Conservation (phyloP, 2,329 filamentous ascomycete species). For the Penicillium sp. region DNA sequence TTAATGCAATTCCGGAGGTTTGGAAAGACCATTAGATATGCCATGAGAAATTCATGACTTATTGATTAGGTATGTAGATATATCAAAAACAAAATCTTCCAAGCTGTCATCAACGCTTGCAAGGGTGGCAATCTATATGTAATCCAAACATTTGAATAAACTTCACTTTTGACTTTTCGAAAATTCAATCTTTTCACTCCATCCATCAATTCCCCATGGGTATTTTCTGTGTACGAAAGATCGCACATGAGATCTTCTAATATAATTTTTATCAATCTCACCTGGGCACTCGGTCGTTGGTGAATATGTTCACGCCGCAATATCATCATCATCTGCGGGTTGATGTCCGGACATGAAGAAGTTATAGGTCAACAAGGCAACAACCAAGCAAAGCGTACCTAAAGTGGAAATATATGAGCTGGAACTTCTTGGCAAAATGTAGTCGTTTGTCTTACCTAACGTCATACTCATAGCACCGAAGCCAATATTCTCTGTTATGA, state of each 20-base stretch:
- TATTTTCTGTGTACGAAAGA: too few species aligned
- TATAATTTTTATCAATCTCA: too few species aligned
- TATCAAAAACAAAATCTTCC: not conserved
- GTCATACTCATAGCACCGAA: not conserved
- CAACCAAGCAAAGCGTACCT: not conserved
- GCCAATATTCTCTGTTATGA: slow-evolving; percentile 4
- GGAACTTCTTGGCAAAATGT: not conserved
- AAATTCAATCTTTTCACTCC: not conserved
- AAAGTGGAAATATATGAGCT: not conserved
- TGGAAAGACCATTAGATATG: too few species aligned
- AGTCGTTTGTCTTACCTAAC: not conserved
- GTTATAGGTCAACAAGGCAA: not conserved
- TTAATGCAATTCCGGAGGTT: too few species aligned
- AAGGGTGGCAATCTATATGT: not conserved
- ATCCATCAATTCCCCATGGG: not conserved
- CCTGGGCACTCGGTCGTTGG: too few species aligned
- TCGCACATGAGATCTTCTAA: too few species aligned
- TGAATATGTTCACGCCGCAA: not conserved
- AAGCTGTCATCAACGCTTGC: not conserved
- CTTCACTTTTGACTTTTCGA: too few species aligned
- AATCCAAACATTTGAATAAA: not conserved
- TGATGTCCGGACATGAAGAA: not conserved
- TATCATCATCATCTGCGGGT: not conserved
- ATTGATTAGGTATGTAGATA: too few species aligned
- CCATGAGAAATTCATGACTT: too few species aligned